A percentile compares a stretch with the other conserved stretches of the same genome.
Evolutionary conservation across 1,284 basidiomycete genomes (phyloP).

Genomic region (Termitomyces sp.): DNA sequence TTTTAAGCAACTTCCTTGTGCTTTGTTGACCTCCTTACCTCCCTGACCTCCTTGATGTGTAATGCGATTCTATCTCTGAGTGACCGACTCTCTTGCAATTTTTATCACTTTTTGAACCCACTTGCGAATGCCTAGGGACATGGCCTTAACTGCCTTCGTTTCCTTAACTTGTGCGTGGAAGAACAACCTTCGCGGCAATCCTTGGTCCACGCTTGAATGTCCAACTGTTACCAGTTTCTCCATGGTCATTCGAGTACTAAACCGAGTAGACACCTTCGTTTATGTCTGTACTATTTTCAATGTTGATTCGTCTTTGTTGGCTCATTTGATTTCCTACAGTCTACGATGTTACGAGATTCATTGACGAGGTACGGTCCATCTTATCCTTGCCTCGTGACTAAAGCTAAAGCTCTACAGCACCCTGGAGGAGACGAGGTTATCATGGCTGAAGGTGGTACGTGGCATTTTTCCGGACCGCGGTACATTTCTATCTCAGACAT

Average conservation of each 20-base stretch:
- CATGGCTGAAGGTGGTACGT: slow-evolving; percentile 85
- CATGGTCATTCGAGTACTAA: slow-evolving; percentile 73
- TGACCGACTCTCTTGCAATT: slow-evolving; percentile 8
- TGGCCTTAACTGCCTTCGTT: slow-evolving; percentile 62
- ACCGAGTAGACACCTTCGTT: slow-evolving; percentile 43
- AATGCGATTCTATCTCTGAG: slow-evolving; percentile 13
- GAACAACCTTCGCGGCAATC: slow-evolving; percentile 32
- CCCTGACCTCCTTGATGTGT: slow-evolving; percentile 11
- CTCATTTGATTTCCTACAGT: slow-evolving; percentile 49
- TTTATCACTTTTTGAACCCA: slow-evolving; percentile 31
- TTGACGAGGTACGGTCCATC: slow-evolving; percentile 80
- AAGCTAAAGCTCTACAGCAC: slow-evolving; percentile 52
- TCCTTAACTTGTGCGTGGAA: slow-evolving; percentile 68
- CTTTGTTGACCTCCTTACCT: not conserved
- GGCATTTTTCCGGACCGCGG: slow-evolving; percentile 15
- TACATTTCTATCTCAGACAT: slow-evolving; percentile 6
- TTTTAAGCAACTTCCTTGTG: slow-evolving; percentile 3
- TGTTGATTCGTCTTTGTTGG: slow-evolving; percentile 27
- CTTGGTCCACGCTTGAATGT: slow-evolving; percentile 70
- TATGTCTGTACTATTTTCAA: slow-evolving; percentile 7
- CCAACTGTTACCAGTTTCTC: slow-evolving; percentile 35
- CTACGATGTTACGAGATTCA: slow-evolving; percentile 91
- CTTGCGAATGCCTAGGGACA: slow-evolving; percentile 67
- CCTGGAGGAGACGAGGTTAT: slow-evolving; percentile 98
- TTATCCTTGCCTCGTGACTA: not conserved